Percentiles rank a stretch among this genome's conserved stretches.
These are phyloP conservation scores for Sugiyamaella sp. DNA, from an alignment of 1,139 yeast species.

Conservation along the genomic window DNA sequence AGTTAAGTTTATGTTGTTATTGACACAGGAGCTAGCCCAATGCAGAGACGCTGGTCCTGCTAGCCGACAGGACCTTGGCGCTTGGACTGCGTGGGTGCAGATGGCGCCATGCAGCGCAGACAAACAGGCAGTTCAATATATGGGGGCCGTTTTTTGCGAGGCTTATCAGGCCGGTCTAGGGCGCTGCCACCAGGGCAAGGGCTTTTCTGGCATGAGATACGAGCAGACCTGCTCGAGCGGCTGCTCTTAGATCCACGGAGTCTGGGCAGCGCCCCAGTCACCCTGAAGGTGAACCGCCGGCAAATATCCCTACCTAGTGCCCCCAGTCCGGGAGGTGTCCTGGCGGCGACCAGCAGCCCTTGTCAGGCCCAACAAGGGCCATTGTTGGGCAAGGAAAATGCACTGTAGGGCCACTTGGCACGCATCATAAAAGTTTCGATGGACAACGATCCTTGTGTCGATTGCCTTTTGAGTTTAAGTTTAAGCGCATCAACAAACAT, in stretches of 20 bases:
- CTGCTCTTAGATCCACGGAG: neutral
- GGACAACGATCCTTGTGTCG: constrained; percentile 4
- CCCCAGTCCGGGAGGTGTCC: no score
- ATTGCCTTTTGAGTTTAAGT: constrained; percentile 11
- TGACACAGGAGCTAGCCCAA: neutral
- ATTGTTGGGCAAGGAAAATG: no score
- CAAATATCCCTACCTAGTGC: no score
- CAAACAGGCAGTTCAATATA: neutral
- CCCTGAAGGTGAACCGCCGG: neutral
- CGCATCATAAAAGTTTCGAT: neutral
- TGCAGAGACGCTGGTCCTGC: neutral
- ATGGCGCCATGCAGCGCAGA: neutral
- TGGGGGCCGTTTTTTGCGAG: neutral
- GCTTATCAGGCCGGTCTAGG: neutral
- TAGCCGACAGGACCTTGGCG: neutral
- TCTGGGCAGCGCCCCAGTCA: neutral
- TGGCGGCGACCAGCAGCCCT: no score
- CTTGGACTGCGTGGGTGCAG: neutral
- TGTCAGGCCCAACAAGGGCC: no score
- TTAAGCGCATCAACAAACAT: constrained; percentile 4
- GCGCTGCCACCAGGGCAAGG: neutral
- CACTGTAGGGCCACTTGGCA: neutral
- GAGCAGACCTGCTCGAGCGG: no score
- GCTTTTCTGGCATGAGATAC: no score
- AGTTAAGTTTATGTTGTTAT: neutral